Evolutionary conservation across 306 rosid genomes (phyloP), one percentile per base, ranked within the genome.

Genomic region (Comarum palustre): DNA sequence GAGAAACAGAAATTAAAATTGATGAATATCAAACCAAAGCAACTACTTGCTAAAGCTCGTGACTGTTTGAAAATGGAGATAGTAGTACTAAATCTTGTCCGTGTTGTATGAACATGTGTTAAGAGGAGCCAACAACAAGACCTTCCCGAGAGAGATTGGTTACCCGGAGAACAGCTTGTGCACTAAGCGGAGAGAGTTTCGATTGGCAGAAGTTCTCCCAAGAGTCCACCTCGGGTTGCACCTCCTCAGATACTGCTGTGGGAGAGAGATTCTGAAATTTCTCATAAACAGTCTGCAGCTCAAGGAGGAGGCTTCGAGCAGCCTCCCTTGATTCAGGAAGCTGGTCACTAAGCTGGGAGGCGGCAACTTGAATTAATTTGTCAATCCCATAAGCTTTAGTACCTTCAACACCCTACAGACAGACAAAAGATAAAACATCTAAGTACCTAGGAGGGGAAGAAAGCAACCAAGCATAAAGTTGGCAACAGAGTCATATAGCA

Each of bases 261-360:
- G 88, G 74, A n/a, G 77, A 32, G 71, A 73, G 74, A 79, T 84
- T 72, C 1, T 79, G 77, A 79, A 72, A 78, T 86, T 91, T 89
- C 82, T 79, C 85, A 25, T 91, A 91, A 29, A 89, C 92, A 54
- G 82, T 86, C 78, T 91, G 97, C 78, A 94, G 84, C 84, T 94
- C 99, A 61, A 91, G 80, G 15, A 94, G 87, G 64, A 94, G 89
- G 60, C 74, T 75, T 71, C 97, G 92, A 69, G 99, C 99, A 22
- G 99, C 96, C 85, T 94, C 99, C 84, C 99, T 83, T 0, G 99
- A 94, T 80, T 91, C 99, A 2, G 99, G 99, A 76, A 94, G 99
- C 79, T 83, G 96, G 78, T 94, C 99, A 14, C 96, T 89, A 75
- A 94, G 87, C 84, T 94, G 99, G 64, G 97, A 80, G 32, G 97